Base-by-base conservation (phyloP, 2,329 filamentous ascomycete species). In the Pseudogymnoascus sp. region DNA sequence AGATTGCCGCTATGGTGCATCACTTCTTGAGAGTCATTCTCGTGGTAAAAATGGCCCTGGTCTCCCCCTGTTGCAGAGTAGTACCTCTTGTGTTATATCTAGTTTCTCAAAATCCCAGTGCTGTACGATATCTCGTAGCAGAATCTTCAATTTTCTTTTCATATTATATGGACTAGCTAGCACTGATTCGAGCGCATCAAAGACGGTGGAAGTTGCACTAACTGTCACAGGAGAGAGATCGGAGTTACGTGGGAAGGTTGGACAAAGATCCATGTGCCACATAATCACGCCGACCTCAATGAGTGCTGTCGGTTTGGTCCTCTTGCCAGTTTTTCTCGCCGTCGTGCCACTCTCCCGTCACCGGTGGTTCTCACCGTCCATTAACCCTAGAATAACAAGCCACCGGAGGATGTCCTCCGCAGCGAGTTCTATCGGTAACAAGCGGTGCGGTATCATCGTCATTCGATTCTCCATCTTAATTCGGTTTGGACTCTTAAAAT, bases 191-290 rank as follows among this genome's bases (percentile, higher is more conserved):
- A 28, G 14, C 41, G 25, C 22, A 4, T 14, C 14, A 16, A 49
- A 22, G 14, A 25, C 5, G 5, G 25, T 1, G 5, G 8, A 2
- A 3, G 1, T 1, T 25, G 22, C 6, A 1, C 5, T 0, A 8
- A 25, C 1, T 25, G 5, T 12, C 41, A 25, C 5, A 7, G 7
- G 0, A 14, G 3, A 45, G 12, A n/a, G 23, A 16, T 28, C 14
- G 14, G 23, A 3, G 45, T 1, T 28, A 2, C 8, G 14, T 30
- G 3, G 3, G 3, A 52, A 52, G 12, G 12, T 2, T 14, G 9
- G 3, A 16, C 23, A n/a, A 9, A n/a, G 22, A 49, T 49, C 1
- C 6, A 2, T 25, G n/a, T 49, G 7, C 14, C 42, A 49, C 14
- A 14, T 49, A 49, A n/a, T 14, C 23, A 49, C 42, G 16, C 22